Evolutionary conservation across 2,329 filamentous ascomycete genomes (phyloP), one percentile per base, ranked within the genome.

Genomic region (Aspergillus neotritici): DNA sequence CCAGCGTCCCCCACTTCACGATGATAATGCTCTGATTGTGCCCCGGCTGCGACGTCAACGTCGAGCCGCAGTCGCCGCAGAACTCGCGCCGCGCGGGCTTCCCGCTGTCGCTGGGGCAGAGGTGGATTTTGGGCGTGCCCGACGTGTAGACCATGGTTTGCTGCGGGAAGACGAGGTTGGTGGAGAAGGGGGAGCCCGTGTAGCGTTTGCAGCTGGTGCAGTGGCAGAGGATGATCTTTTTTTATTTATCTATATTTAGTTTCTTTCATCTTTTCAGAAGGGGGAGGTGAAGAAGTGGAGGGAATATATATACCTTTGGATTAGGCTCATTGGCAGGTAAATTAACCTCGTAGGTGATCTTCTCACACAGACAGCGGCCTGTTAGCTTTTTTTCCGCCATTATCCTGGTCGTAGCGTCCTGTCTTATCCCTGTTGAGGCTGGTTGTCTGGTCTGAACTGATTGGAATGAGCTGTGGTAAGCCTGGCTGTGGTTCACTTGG

Each of bases 161-260:
- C 13, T 42, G 31, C 0, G 53, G 47, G 25, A 58, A 33, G 35
- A 54, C 39, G 21, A 58, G 43, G 42, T 57, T 60, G 32, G 54
- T 37, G 4, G 55, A 58, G 46, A 58, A 60, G 32, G 42, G 42
- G 11, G 50, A 47, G 41, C 55, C 54, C 2, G 56, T 56, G 44
- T 58, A 54, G 15, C 52, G 53, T 31, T 58, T 58, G 49, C 56
- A 58, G 43, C 34, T 51, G 32, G 31, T 50, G 46, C 56, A 58
- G 49, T 58, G 54, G 44, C 56, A 58, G 43, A 53, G 36, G 30
- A 50, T 35, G 13, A 57, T 13, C 53, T 57, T 14, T n/a, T n/a
- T n/a, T n/a, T n/a, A n/a, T n/a, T n/a, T n/a, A n/a, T n/a, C n/a
- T n/a, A n/a, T n/a, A n/a, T n/a, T 41, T 28, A 36, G 28, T 12